phyloP scores from a whole-genome alignment of 257 asterid genomes.

The Scutellaria galericulata region DNA sequence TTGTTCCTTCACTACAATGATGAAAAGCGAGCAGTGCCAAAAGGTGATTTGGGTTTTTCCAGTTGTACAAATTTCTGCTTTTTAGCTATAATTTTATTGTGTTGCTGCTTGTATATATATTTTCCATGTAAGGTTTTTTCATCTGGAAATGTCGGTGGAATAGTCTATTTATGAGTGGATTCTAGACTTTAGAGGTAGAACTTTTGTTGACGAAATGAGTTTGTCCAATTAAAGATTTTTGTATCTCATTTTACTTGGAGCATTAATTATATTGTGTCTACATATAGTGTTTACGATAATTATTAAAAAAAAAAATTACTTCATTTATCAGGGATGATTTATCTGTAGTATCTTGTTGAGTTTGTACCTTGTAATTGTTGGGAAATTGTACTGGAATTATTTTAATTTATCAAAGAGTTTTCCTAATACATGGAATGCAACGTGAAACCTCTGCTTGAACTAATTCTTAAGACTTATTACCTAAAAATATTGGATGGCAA shows the following conservation, averaged over 20 bases:
- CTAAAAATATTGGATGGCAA: neutral
- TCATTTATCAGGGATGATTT: neutral
- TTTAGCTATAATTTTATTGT: slow-evolving; percentile 14
- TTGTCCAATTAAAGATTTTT: neutral
- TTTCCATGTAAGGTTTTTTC: neutral
- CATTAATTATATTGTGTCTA: neutral
- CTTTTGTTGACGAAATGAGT: neutral
- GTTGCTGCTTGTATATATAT: neutral
- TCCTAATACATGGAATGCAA: neutral
- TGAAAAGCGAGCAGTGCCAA: slow-evolving; percentile 84
- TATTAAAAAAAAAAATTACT: neutral
- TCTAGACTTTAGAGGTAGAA: slow-evolving; percentile 9
- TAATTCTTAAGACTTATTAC: slow-evolving; percentile 7
- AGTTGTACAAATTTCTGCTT: neutral
- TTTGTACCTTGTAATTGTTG: neutral
- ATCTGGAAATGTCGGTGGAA: slow-evolving; percentile 9
- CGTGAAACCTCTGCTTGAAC: neutral
- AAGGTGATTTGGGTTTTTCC: slow-evolving; percentile 56
- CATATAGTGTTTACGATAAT: neutral
- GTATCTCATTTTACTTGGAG: slow-evolving; percentile 3
- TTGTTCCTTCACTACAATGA: slow-evolving; percentile 74
- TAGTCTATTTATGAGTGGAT: neutral
- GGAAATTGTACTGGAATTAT: neutral
- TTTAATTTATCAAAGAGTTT: slow-evolving; percentile 4
- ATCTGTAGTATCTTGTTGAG: slow-evolving; percentile 4